Percentiles rank a stretch among this genome's conserved stretches.
These are phyloP conservation scores for Xylariaceae sp. DNA, from an alignment of 2,329 filamentous ascomycete genomes.

Conservation along the genomic window DNA sequence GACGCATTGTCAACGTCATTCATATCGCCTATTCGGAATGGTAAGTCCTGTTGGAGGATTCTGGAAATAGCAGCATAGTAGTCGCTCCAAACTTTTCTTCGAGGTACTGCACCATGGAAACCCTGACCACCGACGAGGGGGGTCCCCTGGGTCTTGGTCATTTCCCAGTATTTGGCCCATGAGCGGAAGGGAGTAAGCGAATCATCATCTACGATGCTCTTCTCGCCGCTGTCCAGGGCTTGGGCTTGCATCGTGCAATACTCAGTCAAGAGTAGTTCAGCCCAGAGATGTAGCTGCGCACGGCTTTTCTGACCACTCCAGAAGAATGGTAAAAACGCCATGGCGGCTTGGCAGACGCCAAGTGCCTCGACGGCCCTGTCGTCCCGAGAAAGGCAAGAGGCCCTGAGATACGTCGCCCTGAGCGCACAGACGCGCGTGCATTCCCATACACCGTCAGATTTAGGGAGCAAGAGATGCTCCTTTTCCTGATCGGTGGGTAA, in stretches of 20 bases:
- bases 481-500: constrained; percentile 61
- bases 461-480: constrained; percentile 49
- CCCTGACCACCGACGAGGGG: constrained; percentile 52
- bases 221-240: constrained; percentile 49
- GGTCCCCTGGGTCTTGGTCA: constrained; percentile 38
- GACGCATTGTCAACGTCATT: constrained; percentile 42
- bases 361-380: constrained; percentile 56
- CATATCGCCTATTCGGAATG: constrained; percentile 52
- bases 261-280: constrained; percentile 71
- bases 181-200: constrained; percentile 57
- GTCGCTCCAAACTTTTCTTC: constrained; percentile 73
- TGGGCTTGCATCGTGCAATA: constrained; percentile 66
- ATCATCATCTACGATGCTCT: constrained; percentile 48
- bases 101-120: constrained; percentile 55
- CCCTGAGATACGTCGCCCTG: constrained; percentile 74
- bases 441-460: constrained; percentile 53
- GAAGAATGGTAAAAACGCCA: constrained; percentile 57
- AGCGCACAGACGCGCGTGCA: constrained; percentile 82
- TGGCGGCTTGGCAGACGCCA: constrained; percentile 59
- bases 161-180: constrained; percentile 68
- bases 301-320: constrained; percentile 50
- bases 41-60: constrained; percentile 64
- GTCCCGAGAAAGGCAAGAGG: constrained; percentile 54
- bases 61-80: constrained; percentile 78
- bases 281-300: constrained; percentile 70